These are phyloP conservation scores for Brassica nigra DNA, from an alignment of 345 rosid genomes.

Conservation along the genomic window DNA sequence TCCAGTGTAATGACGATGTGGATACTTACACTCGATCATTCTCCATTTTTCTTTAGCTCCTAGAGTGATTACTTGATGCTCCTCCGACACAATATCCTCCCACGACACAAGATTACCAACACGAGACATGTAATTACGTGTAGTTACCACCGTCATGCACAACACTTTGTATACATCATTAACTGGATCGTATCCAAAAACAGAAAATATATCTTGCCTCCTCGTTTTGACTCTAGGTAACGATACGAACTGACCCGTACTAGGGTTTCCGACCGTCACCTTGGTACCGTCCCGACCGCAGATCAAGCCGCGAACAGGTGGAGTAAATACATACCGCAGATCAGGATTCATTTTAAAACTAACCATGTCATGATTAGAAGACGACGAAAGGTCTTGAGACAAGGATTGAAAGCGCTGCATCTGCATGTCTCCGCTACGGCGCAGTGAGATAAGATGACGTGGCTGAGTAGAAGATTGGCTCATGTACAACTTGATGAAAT, in stretches of 20 bases:
- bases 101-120: too few relatives aligned
- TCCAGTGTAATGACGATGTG: not conserved
- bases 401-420: too few relatives aligned
- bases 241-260: not conserved
- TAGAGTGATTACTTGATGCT: not conserved
- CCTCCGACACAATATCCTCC: not conserved
- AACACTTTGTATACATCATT: not conserved
- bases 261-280: not conserved
- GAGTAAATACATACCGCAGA: not conserved
- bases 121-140: not conserved
- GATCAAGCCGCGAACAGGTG: too few relatives aligned
- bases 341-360: too few relatives aligned
- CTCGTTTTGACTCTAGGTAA: not conserved
- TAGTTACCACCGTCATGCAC: not conserved
- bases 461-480: not conserved
- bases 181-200: conserved; percentile 1
- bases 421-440: not conserved
- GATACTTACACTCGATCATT: not conserved
- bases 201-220: too few relatives aligned
- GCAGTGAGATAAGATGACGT: not conserved
- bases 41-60: not conserved
- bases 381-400: too few relatives aligned
- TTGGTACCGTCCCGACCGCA: not conserved
- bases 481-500: not conserved
- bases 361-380: too few relatives aligned